Percentiles rank a stretch among this genome's conserved stretches.
Evolutionary conservation across 2,329 filamentous ascomycete genomes (phyloP).

Genomic region (Fusarium liriodendri): DNA sequence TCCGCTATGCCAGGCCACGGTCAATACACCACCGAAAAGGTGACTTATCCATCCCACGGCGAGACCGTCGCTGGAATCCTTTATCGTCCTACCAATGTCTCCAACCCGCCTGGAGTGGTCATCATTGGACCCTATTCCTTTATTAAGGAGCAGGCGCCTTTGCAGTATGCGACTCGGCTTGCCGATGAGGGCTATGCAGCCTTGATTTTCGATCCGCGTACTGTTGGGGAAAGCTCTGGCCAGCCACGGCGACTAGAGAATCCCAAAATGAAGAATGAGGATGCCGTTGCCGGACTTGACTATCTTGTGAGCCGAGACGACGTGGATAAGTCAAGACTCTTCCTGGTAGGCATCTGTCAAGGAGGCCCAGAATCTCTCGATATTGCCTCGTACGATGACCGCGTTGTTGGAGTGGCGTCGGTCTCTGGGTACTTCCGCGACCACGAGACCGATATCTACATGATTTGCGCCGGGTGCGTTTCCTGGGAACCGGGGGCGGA

Average conservation of each 20-base stretch:
- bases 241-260: neutral
- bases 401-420: neutral
- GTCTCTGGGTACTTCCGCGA: neutral
- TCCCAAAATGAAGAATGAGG: neutral
- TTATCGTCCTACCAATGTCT: neutral
- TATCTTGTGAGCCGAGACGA: neutral
- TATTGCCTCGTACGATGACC: neutral
- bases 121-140: neutral
- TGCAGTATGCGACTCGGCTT: neutral
- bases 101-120: neutral
- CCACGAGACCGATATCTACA: neutral
- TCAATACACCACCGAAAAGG: neutral
- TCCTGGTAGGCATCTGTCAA: neutral
- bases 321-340: neutral
- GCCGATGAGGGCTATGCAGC: neutral
- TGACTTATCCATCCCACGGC: neutral
- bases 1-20: neutral
- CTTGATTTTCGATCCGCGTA: neutral
- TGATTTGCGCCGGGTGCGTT: neutral
- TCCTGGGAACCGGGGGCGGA: neutral
- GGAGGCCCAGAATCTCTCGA: neutral
- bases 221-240: neutral
- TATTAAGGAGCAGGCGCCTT: neutral
- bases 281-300: neutral
- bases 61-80: neutral